phyloP scores from a whole-genome alignment of 164 flowering plant species.

The Cinnamomum micranthum region DNA sequence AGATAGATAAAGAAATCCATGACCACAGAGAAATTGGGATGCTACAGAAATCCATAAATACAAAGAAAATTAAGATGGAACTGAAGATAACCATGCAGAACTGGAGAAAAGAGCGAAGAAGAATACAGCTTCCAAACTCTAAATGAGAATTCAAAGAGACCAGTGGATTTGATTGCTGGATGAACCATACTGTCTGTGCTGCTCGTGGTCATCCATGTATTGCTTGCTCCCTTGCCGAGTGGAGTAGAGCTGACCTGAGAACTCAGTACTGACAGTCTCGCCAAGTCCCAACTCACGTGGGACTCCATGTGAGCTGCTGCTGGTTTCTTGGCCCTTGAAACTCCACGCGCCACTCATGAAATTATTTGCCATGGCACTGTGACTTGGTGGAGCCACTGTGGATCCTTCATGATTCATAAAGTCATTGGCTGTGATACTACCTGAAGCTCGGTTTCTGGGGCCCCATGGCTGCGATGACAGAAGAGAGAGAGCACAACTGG shows the following conservation, averaged over 20 bases:
- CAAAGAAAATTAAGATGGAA: no score
- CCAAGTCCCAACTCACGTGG: conserved; percentile 37
- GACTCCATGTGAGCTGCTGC: conserved; percentile 34
- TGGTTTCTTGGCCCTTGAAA: conserved; percentile 37
- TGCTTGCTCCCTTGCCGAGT: conserved; percentile 46
- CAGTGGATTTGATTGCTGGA: conserved; percentile 44
- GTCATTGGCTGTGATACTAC: conserved; percentile 21
- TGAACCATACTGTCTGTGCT: conserved; percentile 39
- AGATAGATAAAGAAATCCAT: no score
- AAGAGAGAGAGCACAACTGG: conserved; percentile 99
- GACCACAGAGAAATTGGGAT: no score
- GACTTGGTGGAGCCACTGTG: conserved; percentile 27
- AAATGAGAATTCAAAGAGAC: conserved; percentile 30
- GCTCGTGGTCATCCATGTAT: conserved; percentile 40
- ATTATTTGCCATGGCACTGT: conserved; percentile 25
- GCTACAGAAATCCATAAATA: no score
- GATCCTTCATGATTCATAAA: conserved; percentile 26
- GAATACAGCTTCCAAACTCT: no score
- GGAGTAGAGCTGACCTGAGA: conserved; percentile 31
- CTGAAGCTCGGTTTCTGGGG: conserved; percentile 41
- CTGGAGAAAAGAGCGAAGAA: no score
- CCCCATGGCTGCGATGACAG: conserved; percentile 85
- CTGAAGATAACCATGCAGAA: no score
- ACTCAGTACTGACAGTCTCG: conserved; percentile 27
- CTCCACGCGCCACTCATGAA: conserved; percentile 41